Percentiles rank a stretch among this genome's conserved stretches.
These are phyloP conservation scores for Aureobasidium sp. DNA, from an alignment of 2,329 filamentous ascomycete genomes.

Conservation along the genomic window DNA sequence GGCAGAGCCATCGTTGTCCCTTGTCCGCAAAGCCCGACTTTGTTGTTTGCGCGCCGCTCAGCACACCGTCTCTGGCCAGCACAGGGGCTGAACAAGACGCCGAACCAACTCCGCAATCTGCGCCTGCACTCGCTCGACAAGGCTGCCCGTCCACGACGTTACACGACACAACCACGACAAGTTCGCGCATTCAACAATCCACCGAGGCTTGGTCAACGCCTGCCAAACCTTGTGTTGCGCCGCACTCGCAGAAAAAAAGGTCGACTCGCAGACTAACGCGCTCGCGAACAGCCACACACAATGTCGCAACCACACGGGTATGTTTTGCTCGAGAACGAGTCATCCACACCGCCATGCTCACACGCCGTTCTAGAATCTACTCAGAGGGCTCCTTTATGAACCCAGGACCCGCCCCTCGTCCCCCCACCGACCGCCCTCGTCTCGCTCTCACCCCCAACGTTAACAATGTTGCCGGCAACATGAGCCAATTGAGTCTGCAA, in stretches of 20 bases:
- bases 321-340: neutral
- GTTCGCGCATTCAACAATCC: neutral
- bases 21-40: neutral
- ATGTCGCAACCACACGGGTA: slow-evolving; percentile 13
- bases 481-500: slow-evolving; percentile 64
- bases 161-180: neutral
- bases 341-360: neutral
- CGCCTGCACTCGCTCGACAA: neutral
- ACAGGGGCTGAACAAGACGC: neutral
- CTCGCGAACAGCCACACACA: neutral
- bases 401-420: slow-evolving; percentile 84
- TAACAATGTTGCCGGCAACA: slow-evolving; percentile 63
- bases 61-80: neutral
- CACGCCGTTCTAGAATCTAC: slow-evolving; percentile 42
- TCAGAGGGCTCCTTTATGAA: slow-evolving; percentile 77
- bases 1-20: neutral
- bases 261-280: neutral
- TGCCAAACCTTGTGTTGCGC: neutral
- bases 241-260: neutral
- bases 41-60: neutral
- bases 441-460: slow-evolving; percentile 70
- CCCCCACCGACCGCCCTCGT: slow-evolving; percentile 67
- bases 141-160: neutral
- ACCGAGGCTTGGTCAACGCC: neutral
- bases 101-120: neutral